Percentiles rank a stretch among this genome's conserved stretches.
phyloP scores from a whole-genome alignment of 2,329 filamentous ascomycete genomes.

The Colletotrichum sp. region DNA sequence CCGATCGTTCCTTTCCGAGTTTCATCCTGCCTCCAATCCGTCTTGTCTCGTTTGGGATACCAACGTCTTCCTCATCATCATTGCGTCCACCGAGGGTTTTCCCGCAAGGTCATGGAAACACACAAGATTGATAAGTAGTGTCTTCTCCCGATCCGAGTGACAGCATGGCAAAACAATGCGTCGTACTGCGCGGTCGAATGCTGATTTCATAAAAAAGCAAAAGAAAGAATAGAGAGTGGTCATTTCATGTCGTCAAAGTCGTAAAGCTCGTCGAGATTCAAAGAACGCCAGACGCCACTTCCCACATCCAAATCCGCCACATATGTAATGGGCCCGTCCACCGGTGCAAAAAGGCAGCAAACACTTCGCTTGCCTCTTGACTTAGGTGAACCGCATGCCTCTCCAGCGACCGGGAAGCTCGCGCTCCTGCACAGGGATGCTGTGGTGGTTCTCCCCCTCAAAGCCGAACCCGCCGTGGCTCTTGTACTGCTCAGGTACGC shows the following conservation, averaged over 20 bases:
- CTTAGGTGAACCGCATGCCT: slow-evolving; percentile 12
- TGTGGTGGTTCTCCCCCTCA: slow-evolving; percentile 5
- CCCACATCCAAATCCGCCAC: not conserved
- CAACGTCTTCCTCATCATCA: not conserved
- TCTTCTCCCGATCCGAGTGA: not conserved
- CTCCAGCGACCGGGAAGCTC: slow-evolving; percentile 13
- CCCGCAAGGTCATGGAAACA: not conserved
- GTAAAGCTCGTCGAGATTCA: slow-evolving; percentile 11
- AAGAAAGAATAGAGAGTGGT: slow-evolving; percentile 6
- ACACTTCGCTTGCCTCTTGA: slow-evolving; percentile 2
- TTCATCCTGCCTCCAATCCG: not conserved
- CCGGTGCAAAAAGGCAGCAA: not conserved
- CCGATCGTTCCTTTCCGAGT: slow-evolving; percentile 10
- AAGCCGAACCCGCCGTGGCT: slow-evolving; percentile 6
- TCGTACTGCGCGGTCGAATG: slow-evolving; percentile 18
- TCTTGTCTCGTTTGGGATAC: not conserved
- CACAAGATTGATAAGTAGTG: not conserved
- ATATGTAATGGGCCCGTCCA: not conserved
- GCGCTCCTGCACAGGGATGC: slow-evolving; percentile 4
- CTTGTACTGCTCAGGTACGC: slow-evolving; percentile 47
- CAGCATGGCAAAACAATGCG: not conserved
- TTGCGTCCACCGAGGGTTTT: not conserved
- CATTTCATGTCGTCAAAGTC: slow-evolving; percentile 21
- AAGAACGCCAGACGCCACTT: not conserved
- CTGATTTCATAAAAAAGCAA: slow-evolving; percentile 1